Base-by-base conservation (phyloP, 2,329 filamentous ascomycete species). In the Fusarium burgessii region DNA sequence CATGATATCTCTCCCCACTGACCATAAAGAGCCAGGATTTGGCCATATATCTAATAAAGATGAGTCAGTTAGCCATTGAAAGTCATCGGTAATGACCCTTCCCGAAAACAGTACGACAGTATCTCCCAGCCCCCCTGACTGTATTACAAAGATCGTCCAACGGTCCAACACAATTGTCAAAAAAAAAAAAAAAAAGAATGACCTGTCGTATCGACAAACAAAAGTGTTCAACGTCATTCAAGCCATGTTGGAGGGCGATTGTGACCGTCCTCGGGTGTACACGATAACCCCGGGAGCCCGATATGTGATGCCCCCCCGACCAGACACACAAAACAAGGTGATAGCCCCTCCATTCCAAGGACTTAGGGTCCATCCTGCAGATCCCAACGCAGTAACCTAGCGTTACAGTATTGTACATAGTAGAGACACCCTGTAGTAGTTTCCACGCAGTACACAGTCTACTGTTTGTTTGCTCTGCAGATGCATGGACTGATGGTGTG, bases 151-250 rank as follows among this genome's bases (percentile, higher is more conserved):
- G 27, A 23, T 17, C n/a, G 17, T n/a, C 23, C 23, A 23, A 23
- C 23, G 23, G 45, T 6, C 14, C 29, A 23, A 7, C 11, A 15
- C 29, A 18, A 18, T 2, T 23, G 7, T 35, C 23, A 23, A 5
- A 1, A 35, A 23, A 10, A 10, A 7, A n/a, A n/a, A n/a, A n/a
- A n/a, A n/a, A n/a, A n/a, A n/a, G n/a, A n/a, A n/a, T 18, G 11
- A 10, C 15, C 6, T 23, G 14, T 18, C 7, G 10, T 20, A 18
- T 23, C 4, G 2, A 18, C 7, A 1, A 14, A 7, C 2, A 0
- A 11, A 11, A 2, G 10, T 23, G 8, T n/a, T 50, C 20, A 13
- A 23, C 13, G 1, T 10, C 11, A 14, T 35, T 11, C 1, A 23
- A 11, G 6, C 12, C 4, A 15, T 18, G 14, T 3, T n/a, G 47